A percentile compares a stretch with the other conserved stretches of the same genome.
These are phyloP conservation scores for Sungouiella blattae DNA, from an alignment of 805 yeast species.

Conservation along the genomic window DNA sequence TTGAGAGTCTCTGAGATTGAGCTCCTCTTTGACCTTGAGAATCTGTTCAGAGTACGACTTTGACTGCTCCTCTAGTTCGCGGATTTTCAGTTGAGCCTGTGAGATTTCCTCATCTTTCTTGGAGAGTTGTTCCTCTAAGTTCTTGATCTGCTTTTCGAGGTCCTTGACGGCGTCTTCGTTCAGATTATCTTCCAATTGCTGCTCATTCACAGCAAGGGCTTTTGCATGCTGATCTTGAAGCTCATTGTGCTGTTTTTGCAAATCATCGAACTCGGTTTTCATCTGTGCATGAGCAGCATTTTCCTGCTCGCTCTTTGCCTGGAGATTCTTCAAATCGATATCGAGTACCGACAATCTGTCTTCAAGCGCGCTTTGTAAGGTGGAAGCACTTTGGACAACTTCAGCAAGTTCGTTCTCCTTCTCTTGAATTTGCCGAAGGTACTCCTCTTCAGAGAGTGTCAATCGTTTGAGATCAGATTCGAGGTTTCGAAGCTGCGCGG, in stretches of 20 bases:
- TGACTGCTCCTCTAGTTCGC: constrained; percentile 2
- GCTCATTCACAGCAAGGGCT: no score
- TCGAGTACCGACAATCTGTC: no score
- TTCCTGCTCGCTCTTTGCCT: no score
- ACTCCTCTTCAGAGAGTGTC: no score
- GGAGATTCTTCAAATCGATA: no score
- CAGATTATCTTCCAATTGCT: no score
- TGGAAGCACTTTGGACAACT: not conserved
- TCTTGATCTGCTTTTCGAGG: not conserved
- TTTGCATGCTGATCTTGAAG: no score
- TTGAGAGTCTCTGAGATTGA: constrained; percentile 1
- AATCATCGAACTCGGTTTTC: no score
- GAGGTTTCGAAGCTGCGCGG: constrained; percentile 1
- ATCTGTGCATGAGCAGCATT: no score
- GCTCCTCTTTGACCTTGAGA: not conserved
- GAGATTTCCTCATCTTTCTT: constrained; percentile 7
- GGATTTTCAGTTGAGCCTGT: constrained; percentile 12
- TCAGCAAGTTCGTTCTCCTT: not conserved
- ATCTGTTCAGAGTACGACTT: constrained; percentile 4
- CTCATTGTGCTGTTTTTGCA: no score
- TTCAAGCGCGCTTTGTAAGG: not conserved
- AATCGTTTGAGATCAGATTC: not conserved
- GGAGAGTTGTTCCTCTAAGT: constrained; percentile 2
- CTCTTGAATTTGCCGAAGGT: no score
- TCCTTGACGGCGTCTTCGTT: no score